Evolutionary conservation across 2,329 filamentous ascomycete genomes (phyloP).

Genomic region (Leptoxyphium fumago): DNA sequence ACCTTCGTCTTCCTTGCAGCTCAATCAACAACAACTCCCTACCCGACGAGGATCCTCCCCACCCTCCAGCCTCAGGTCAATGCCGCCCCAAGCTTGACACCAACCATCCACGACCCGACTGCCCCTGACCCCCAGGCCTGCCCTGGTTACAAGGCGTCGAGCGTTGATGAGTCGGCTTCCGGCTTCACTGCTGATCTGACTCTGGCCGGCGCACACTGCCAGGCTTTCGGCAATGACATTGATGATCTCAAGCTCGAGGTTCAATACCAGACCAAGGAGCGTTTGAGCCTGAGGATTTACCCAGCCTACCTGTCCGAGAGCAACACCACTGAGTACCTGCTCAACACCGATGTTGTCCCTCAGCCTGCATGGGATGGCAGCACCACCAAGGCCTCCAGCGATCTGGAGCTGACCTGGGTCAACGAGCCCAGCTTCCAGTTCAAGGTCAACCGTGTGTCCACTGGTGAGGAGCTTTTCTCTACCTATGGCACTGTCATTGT

Average conservation of each 20-base stretch:
- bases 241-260: constrained; percentile 10
- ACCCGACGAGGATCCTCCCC: constrained; percentile 2
- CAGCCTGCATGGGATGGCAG: constrained; percentile 6
- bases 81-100: constrained; percentile 13
- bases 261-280: constrained; percentile 13
- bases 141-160: constrained; percentile 16
- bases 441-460: constrained; percentile 41
- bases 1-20: no score
- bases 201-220: constrained; percentile 13
- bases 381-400: constrained; percentile 9
- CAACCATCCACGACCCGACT: constrained; percentile 11
- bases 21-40: no score
- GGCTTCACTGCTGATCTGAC: constrained; percentile 15
- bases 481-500: constrained; percentile 51
- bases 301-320: constrained; percentile 11
- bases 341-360: constrained; percentile 8
- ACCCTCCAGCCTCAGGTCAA: constrained; percentile 12
- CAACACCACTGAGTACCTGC: constrained; percentile 13
- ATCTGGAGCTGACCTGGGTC: constrained; percentile 39
- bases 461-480: constrained; percentile 52
- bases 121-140: constrained; percentile 15
- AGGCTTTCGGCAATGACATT: constrained; percentile 18
- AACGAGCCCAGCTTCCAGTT: constrained; percentile 45
- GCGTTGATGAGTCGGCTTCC: constrained; percentile 5
- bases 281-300: constrained; percentile 14